phyloP scores from a whole-genome alignment of 1,284 basidiomycete genomes.

The Sparassis latifolia region DNA sequence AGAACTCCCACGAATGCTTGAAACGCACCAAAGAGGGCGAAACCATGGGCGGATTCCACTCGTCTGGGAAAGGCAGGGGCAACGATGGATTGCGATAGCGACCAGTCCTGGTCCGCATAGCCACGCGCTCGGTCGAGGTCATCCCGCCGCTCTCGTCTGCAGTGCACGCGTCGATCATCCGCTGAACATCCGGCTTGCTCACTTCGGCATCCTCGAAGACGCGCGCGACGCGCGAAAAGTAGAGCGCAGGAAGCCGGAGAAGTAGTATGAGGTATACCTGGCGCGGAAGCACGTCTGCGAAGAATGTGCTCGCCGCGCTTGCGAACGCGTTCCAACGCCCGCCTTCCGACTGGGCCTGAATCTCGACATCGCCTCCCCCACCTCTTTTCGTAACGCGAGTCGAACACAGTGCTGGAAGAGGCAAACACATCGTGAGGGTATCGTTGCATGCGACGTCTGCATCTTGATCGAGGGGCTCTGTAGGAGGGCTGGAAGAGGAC shows the following conservation, averaged over 20 bases:
- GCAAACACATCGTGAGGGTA: constrained; percentile 11
- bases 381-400: neutral
- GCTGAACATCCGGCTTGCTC: constrained; percentile 62
- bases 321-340: constrained; percentile 8
- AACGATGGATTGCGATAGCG: constrained; percentile 6
- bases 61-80: constrained; percentile 51
- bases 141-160: constrained; percentile 1
- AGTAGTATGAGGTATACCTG: constrained; percentile 58
- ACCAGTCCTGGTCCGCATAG: constrained; percentile 5
- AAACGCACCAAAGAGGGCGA: constrained; percentile 57
- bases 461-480: constrained; percentile 3
- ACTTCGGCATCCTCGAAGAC: constrained; percentile 72
- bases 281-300: constrained; percentile 48
- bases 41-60: constrained; percentile 53
- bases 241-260: constrained; percentile 64
- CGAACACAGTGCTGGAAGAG: constrained; percentile 10
- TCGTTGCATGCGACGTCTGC: constrained; percentile 10
- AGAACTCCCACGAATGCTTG: constrained; percentile 66
- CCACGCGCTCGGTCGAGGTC: constrained; percentile 11
- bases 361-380: constrained; percentile 3
- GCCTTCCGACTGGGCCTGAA: neutral
- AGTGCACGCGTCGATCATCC: constrained; percentile 51
- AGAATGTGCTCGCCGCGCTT: constrained; percentile 23
- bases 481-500: constrained; percentile 7
- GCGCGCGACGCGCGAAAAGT: constrained; percentile 65